These are phyloP conservation scores for Penicillium sp. DNA, from an alignment of 2,329 filamentous ascomycete species.

Conservation along the genomic window DNA sequence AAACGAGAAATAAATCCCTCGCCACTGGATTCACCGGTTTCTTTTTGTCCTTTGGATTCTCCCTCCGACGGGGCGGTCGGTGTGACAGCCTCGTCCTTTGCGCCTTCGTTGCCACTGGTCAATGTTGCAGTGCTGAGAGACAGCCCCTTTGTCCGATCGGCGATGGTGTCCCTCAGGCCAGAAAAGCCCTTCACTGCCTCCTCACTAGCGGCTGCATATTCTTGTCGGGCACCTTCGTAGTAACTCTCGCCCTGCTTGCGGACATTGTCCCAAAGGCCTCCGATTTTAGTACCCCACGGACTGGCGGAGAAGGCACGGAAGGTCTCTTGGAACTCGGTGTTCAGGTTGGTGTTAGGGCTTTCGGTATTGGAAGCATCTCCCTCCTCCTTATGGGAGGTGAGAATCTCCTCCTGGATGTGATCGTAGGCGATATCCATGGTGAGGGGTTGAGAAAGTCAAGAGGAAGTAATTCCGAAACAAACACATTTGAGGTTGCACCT, in stretches of 20 bases:
- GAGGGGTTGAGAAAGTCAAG: conserved; percentile 5
- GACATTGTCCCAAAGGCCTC: conserved; percentile 86
- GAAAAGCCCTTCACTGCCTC: conserved; percentile 81
- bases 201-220: conserved; percentile 74
- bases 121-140: conserved; percentile 56
- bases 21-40: conserved; percentile 40
- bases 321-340: conserved; percentile 88
- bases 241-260: conserved; percentile 93
- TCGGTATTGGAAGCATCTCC: conserved; percentile 39
- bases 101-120: conserved; percentile 22
- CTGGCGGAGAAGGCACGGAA: conserved; percentile 91
- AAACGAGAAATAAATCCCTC: conserved; percentile 73
- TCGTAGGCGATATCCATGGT: conserved; percentile 96
- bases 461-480: conserved; percentile 11
- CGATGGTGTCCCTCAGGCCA: conserved; percentile 66
- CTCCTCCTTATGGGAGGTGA: conserved; percentile 56
- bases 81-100: conserved; percentile 30
- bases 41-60: conserved; percentile 16
- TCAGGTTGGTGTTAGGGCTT: conserved; percentile 59
- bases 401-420: conserved; percentile 83
- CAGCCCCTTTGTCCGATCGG: conserved; percentile 71
- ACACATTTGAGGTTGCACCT: conserved; percentile 19
- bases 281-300: conserved; percentile 85
- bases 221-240: conserved; percentile 78
- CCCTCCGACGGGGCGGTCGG: conserved; percentile 27